Evolutionary conservation across 225 moss, liverwort and hornwort species (phyloP).

Genomic region (Physcomitrium patens): DNA sequence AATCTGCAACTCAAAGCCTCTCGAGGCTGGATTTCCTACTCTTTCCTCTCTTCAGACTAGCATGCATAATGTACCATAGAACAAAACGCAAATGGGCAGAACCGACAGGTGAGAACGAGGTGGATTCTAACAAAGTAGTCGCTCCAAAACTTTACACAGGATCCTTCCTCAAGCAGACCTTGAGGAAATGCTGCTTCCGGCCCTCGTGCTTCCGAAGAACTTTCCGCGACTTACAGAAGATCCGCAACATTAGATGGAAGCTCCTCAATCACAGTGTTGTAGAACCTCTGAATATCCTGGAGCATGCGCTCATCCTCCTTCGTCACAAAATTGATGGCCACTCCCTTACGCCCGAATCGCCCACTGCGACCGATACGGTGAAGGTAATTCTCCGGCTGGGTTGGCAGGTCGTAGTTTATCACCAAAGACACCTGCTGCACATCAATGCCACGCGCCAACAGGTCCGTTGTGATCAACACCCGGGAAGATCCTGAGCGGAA

Average conservation of each 20-base stretch:
- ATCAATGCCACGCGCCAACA: constrained; percentile 63
- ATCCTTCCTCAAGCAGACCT: constrained; percentile 27
- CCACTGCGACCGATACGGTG: constrained; percentile 66
- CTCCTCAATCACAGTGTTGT: constrained; percentile 67
- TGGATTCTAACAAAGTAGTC: constrained; percentile 25
- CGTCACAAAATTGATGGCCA: constrained; percentile 71
- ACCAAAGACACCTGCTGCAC: constrained; percentile 68
- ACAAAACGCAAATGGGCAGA: constrained; percentile 26
- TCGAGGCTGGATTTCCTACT: constrained; percentile 26
- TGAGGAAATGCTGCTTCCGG: constrained; percentile 22
- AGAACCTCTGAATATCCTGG: constrained; percentile 75
- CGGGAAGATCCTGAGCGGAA: constrained; percentile 68
- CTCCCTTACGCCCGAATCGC: constrained; percentile 66
- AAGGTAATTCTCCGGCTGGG: constrained; percentile 71
- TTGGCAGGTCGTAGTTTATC: constrained; percentile 67
- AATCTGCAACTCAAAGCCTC: constrained; percentile 43
- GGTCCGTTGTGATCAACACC: constrained; percentile 61
- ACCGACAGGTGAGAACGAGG: constrained; percentile 23
- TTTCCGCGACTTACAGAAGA: constrained; percentile 42
- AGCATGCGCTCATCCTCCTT: constrained; percentile 72
- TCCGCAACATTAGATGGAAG: constrained; percentile 38
- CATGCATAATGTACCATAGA: constrained; percentile 28
- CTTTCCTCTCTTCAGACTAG: constrained; percentile 34
- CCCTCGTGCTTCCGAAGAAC: not conserved
- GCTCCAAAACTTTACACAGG: constrained; percentile 20